Percentiles rank a stretch among this genome's conserved stretches.
Conservation (phyloP, 345 rosid species). For the Melaleuca quinquenervia region DNA sequence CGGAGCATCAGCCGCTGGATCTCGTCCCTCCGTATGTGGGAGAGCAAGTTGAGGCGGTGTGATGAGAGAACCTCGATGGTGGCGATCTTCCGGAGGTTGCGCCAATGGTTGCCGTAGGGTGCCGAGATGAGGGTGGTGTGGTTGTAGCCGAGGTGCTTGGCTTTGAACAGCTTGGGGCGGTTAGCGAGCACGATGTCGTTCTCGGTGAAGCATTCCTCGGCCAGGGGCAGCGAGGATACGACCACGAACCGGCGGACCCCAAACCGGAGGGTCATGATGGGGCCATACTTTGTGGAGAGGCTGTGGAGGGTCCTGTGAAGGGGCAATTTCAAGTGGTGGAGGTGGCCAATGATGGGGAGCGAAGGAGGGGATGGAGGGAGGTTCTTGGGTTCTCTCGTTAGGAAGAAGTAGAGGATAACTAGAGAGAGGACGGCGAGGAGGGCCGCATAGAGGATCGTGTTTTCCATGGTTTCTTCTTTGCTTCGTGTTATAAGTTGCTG, state of each 20-base stretch:
- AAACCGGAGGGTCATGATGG: constrained; percentile 3
- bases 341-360: constrained; percentile 18
- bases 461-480: too few species aligned
- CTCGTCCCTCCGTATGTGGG: constrained; percentile 29
- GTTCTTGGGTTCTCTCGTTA: background rate
- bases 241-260: constrained; percentile 22
- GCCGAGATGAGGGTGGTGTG: constrained; percentile 13
- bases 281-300: constrained; percentile 30
- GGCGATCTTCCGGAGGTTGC: constrained; percentile 44
- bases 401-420: background rate
- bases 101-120: constrained; percentile 58
- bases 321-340: constrained; percentile 22
- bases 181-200: constrained; percentile 35
- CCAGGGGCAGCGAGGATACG: constrained; percentile 17
- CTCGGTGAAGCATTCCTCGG: constrained; percentile 43
- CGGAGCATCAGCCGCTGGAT: constrained; percentile 22
- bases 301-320: constrained; percentile 1
- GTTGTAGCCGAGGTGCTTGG: constrained; percentile 35
- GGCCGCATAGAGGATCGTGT: background rate
- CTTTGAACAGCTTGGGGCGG: constrained; percentile 13
- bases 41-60: constrained; percentile 22
- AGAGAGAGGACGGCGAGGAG: background rate
- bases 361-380: constrained; percentile 26
- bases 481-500: background rate
- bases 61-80: constrained; percentile 40